Evolutionary conservation across 306 rosid species (phyloP), one percentile per base, ranked within the genome.

Genomic region (Macrotyloma uniflorum): DNA sequence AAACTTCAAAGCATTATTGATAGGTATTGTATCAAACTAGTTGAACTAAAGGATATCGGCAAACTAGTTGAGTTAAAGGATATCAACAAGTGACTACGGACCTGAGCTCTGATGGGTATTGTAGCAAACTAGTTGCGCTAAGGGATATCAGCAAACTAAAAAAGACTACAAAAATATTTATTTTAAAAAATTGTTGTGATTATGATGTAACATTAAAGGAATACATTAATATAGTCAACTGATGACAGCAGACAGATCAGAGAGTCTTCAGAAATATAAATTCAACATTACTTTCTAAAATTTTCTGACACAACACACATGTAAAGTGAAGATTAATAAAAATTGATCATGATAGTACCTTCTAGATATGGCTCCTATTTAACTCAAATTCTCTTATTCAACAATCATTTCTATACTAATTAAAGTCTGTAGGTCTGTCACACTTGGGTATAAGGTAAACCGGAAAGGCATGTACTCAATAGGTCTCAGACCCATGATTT

Each of bases 71-170:
- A 30, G 4, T 30, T 30, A 30, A 30, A 30, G 33, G 33, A 1
- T 30, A 3, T 30, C 33, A 30, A 4, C 22, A 45, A 46, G n/a
- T 46, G 24, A 26, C 36, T 46, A 46, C 26, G 42, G 58, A 68
- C 42, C 42, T 26, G 5, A 68, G 28, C 57, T 6, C 15, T 14
- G 14, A 68, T 45, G 36, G 2, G 6, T 20, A 47, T 65, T 66
- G 28, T 33, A 46, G 47, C 42, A 68, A 68, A 68, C 22, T 69
- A 69, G 24, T 7, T 26, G 42, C 46, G 74, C 74, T 69, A 46
- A 45, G 43, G 15, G 15, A 45, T 24, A 8, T 43, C 23, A 5
- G 4, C 11, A 22, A 15, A 26, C 24, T 8, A 26, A 59, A 69
- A 68, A 24, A 68, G 12, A 45, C 15, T 42, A 24, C 1, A 69